Percentiles rank a stretch among this genome's conserved stretches.
phyloP scores from a whole-genome alignment of 2,329 filamentous ascomycete species.

The Pseudogymnoascus destructans region DNA sequence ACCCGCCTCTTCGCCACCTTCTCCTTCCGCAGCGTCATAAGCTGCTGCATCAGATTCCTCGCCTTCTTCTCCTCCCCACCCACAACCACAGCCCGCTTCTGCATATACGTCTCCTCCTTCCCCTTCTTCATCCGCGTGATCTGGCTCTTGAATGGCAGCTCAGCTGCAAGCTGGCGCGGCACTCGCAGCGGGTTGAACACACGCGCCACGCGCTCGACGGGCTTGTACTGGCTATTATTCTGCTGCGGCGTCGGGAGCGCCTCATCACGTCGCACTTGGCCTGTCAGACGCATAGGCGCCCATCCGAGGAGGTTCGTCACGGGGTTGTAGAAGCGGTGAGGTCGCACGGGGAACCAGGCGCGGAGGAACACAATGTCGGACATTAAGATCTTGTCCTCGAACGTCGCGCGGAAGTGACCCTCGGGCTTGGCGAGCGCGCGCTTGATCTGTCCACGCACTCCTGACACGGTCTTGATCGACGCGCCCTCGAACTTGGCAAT shows the following conservation, averaged over 20 bases:
- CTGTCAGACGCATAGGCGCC: constrained; percentile 88
- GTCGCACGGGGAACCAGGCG: constrained; percentile 93
- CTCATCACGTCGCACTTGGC: constrained; percentile 70
- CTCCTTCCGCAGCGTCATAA: constrained; percentile 81
- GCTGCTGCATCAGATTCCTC: constrained; percentile 79
- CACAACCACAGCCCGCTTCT: constrained; percentile 85
- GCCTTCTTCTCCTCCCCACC: constrained; percentile 81
- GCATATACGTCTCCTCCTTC: constrained; percentile 73
- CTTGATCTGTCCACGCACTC: constrained; percentile 94
- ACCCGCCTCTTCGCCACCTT: constrained; percentile 69
- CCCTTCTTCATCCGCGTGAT: constrained; percentile 71
- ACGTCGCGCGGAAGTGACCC: constrained; percentile 90
- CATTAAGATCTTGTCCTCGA: constrained; percentile 97
- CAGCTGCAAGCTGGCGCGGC: constrained; percentile 66
- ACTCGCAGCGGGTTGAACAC: constrained; percentile 66
- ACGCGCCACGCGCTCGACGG: constrained; percentile 49
- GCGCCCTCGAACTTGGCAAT: constrained; percentile 98
- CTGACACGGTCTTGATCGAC: constrained; percentile 88
- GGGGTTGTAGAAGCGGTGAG: constrained; percentile 92
- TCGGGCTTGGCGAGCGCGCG: constrained; percentile 85
- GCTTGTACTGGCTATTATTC: constrained; percentile 75
- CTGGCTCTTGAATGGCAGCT: constrained; percentile 86
- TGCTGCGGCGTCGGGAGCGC: constrained; percentile 63
- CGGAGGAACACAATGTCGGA: constrained; percentile 92
- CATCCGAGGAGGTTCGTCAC: constrained; percentile 86